These are phyloP conservation scores for Nigrospora osmanthi DNA, from an alignment of 2,329 filamentous ascomycete species.

Conservation along the genomic window DNA sequence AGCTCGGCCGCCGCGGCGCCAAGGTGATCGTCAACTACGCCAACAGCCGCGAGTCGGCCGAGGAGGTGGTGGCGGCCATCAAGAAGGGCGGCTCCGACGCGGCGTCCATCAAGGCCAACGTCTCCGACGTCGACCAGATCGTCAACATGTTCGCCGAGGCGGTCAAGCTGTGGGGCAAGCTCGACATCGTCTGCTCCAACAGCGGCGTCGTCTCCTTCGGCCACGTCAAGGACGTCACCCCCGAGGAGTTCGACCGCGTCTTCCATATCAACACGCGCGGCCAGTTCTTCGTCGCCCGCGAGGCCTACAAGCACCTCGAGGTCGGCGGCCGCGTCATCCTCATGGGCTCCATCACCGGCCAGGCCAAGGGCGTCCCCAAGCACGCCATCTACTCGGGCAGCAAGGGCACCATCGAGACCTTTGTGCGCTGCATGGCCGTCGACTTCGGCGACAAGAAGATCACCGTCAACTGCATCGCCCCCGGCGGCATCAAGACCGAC, in stretches of 20 bases:
- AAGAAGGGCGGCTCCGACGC: slow-evolving; percentile 56
- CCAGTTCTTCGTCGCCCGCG: slow-evolving; percentile 66
- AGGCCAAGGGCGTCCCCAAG: slow-evolving; percentile 60
- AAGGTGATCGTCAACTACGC: slow-evolving; percentile 62
- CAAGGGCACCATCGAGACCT: slow-evolving; percentile 72
- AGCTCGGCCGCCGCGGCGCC: slow-evolving; percentile 57
- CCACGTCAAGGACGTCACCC: slow-evolving; percentile 59
- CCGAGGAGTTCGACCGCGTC: slow-evolving; percentile 65
- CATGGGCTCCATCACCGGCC: slow-evolving; percentile 63
- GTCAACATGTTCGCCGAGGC: slow-evolving; percentile 55
- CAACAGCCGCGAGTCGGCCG: slow-evolving; percentile 55
- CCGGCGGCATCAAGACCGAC: slow-evolving; percentile 60
- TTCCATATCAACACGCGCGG: slow-evolving; percentile 62
- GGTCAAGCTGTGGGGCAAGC: slow-evolving; percentile 54
- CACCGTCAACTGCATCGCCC: slow-evolving; percentile 60
- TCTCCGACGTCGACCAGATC: slow-evolving; percentile 57
- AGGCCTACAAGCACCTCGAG: slow-evolving; percentile 63
- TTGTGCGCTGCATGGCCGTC: slow-evolving; percentile 67
- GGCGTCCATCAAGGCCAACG: slow-evolving; percentile 59
- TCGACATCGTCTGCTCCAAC: slow-evolving; percentile 66
- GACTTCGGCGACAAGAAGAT: slow-evolving; percentile 62
- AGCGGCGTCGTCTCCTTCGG: slow-evolving; percentile 62
- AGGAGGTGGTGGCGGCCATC: slow-evolving; percentile 59
- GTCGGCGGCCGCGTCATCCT: slow-evolving; percentile 63
- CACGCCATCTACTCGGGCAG: slow-evolving; percentile 68